Base-by-base conservation (phyloP, 2,329 filamentous ascomycete genomes). In the Chaetomium globosum region DNA sequence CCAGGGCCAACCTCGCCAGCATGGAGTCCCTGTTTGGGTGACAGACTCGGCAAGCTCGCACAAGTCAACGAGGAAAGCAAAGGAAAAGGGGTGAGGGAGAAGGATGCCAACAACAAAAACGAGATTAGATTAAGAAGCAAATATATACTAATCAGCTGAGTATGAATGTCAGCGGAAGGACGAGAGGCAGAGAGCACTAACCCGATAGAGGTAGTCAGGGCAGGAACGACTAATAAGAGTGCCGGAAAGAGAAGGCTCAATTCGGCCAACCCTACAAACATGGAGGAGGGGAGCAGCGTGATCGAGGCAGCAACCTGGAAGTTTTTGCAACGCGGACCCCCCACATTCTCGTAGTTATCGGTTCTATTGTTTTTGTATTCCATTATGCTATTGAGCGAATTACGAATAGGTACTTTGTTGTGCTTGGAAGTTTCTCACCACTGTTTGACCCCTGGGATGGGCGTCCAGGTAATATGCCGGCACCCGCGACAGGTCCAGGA, bases 211-310 rank as follows among this genome's bases (percentile, higher is more conserved):
- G 4, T 7, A n/a, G 33, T 3, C 3, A 2, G 39, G 19, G 39
- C 5, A 43, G 39, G 39, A 43, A 43, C 5, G 39, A 43, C 16
- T 19, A 43, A 43, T 19, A 43, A 43, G 39, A 43, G 39, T 43
- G 16, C 39, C 39, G 19, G 9, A 16, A 16, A 39, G 4, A n/a
- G 33, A 43, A 43, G 13, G 39, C 39, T 43, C 39, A 43, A 43
- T 7, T 19, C 39, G 23, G 51, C 26, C 51, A 30, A n/a, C 53
- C 59, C 61, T 51, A 28, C 60, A 60, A 53, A 12, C 30, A n/a
- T 61, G 63, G 12, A 64, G 53, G 33, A 66, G 4, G 53, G 61
- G 66, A 66, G 61, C 56, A 61, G 61, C 64, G 61, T 26, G 26
- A 61, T 55, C 8, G 53, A 58, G 59, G 53, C 43, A 62, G 31